phyloP scores from a whole-genome alignment of 768 basidiomycete species.

The Pholiota conissans region DNA sequence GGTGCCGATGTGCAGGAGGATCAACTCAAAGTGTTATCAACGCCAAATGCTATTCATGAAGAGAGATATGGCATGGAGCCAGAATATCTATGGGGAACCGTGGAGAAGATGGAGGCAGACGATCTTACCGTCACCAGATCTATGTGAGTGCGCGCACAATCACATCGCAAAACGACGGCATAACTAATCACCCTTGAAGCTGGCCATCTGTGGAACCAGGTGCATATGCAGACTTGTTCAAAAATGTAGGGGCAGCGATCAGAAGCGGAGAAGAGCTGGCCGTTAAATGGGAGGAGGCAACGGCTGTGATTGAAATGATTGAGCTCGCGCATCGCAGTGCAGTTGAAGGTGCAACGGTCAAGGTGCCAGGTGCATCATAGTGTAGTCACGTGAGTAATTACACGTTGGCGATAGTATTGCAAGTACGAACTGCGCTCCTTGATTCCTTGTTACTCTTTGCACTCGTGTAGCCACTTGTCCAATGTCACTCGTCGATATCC shows the following conservation, averaged over 20 bases:
- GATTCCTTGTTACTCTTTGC: conserved; percentile 10
- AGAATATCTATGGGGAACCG: conserved; percentile 57
- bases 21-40: conserved; percentile 59
- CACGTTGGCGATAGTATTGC: conserved; percentile 24
- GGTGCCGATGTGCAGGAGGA: conserved; percentile 82
- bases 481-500: conserved; percentile 50
- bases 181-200: conserved; percentile 31
- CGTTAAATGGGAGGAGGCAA: conserved; percentile 76
- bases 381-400: conserved; percentile 22
- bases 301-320: conserved; percentile 72
- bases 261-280: conserved; percentile 49
- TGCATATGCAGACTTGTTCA: conserved; percentile 60
- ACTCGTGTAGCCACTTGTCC: conserved; percentile 5
- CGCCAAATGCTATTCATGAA: conserved; percentile 44
- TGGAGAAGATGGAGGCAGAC: conserved; percentile 56
- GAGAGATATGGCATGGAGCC: conserved; percentile 61
- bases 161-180: not conserved
- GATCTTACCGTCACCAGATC: conserved; percentile 38
- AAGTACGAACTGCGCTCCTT: not conserved
- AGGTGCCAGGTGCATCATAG: conserved; percentile 25
- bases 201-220: conserved; percentile 66
- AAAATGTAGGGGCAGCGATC: conserved; percentile 65
- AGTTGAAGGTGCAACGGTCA: conserved; percentile 48
- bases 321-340: conserved; percentile 73
- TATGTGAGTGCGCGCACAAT: conserved; percentile 31